Base-by-base conservation (phyloP, 805 yeast species). In the Schizosaccharomyces octosporus region DNA sequence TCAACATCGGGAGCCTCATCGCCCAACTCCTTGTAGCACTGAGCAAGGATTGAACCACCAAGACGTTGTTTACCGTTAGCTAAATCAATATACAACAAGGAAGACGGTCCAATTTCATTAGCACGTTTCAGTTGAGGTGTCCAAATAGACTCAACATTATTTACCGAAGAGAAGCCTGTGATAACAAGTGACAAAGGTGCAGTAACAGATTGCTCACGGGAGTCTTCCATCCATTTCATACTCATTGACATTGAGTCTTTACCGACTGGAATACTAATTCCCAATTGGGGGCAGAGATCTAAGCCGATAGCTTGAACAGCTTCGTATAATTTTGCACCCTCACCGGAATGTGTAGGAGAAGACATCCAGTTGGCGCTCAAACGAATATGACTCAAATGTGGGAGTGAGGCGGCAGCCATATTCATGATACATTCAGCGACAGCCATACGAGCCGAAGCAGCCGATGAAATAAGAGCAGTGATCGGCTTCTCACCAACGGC, bases 311-410 rank as follows among this genome's bases (percentile, higher is more conserved):
- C 97, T 73, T 88, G 89, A 59, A 93, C 98, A 59, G 97, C 98
- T 73, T 88, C 96, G 70, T 90, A 93, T 64, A 93, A 76, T 64
- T 87, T 89, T 61, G 94, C 79, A 64, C 98, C 98, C 73, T 93
- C 98, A 68, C 97, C 97, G 27, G 81, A 81, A 68, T 89, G 95
- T 43, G 90, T 78, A 32, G 98, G 95, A 60, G 97, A 89, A 11
- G 96, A 83, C 99, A 93, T 93, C 99, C 99, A 93, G 76, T 93
- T 93, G 58, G 99, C 99, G 61, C 95, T 86, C 63, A 93, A 74
- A 69, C 89, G 87, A 62, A 93, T 81, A 65, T 81, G 78, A 64
- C 82, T 82, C 64, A 90, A 75, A 6, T 82, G 75, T 63, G 83
- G 80, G 63, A 93, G 78, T 71, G 93, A 95, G 48, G 97, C 94